Evolutionary conservation across 2,329 filamentous ascomycete species (phyloP), one percentile per base, ranked within the genome.

Genomic region (Arthrinium puccinioides): DNA sequence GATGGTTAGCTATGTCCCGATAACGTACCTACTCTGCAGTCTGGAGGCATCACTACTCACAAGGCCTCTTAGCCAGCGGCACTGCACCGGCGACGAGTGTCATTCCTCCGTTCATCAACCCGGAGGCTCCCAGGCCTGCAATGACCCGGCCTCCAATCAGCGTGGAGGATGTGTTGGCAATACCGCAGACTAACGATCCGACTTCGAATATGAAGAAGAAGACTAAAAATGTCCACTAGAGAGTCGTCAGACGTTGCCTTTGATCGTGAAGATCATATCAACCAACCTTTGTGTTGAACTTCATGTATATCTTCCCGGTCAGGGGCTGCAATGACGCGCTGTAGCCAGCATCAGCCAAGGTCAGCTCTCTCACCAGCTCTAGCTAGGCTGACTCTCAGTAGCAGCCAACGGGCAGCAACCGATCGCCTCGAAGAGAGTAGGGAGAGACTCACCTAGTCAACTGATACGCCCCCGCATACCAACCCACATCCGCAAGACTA

Each of bases 61-160:
- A 27, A 0, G 58, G 62, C 37, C 67, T 55, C 36, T 65, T 62
- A 3, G 60, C 50, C 3, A 69, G 47, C 0, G 55, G 44, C 40
- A 57, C 44, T 21, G 53, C 42, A 11, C 49, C 63, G 0, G 61
- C 62, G 27, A 74, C 59, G 23, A 76, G 73, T 4, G 62, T 72
- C 41, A 76, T 55, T 4, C 57, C 59, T 0, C 74, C 73, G 9
- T 62, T 70, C 38, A 65, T 59, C 3, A 76, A 41, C 0, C 66
- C 74, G 3, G 71, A 61, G 0, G 59, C 60, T 1, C 74, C 74
- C 0, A 67, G 44, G 1, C 74, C 74, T 1, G 72, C 67, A 6
- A 77, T 50, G 2, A 69, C 68, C 4, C 74, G 62, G 2, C 72
- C 72, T 7, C 68, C 51, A 28, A 78, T 77, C 29, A 78, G 60